Evolutionary conservation across 2,329 filamentous ascomycete species (phyloP), one percentile per base, ranked within the genome.

Genomic region (Aotearoamyces nothofagi): DNA sequence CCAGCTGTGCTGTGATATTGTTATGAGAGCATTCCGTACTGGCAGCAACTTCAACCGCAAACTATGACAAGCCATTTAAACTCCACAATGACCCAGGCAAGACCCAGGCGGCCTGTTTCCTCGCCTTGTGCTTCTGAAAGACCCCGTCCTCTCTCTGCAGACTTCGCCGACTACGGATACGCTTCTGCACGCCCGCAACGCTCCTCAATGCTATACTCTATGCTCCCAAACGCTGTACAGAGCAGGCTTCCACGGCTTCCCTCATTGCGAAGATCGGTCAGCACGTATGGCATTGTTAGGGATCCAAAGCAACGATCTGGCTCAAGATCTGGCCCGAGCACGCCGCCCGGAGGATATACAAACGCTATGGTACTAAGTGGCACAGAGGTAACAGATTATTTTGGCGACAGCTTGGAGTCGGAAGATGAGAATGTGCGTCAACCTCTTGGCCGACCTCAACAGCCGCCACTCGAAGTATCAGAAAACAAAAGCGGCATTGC

Each of bases 221-320:
- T 71, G 33, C 57, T 72, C 5, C 66, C 68, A 4, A 51, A 55
- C 2, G 54, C 64, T 4, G 51, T 73, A 4, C 61, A 64, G 40
- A 61, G 55, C 19, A 55, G 60, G 33, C 52, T 71, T 13, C 60
- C 61, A 3, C 56, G 55, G 5, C 51, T 72, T 6, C 57, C 58
- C 16, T 67, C 62, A 4, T 49, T 72, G 24, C 52, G 55, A 17
- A 49, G 49, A 27, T 56, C 54, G 8, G 52, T 53, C 24, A 56
- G 49, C 16, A 36, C 35, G 34, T 39, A 43, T 26, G 39, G 39
- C 9, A 16, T 39, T 9, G 30, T 30, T 7, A 24, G 32, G 9
- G 26, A 29, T 20, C 26, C 24, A 5, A 38, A 31, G 17, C 24
- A 29, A 5, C 38, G 37, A 1, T 43, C 41, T 1, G 41, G 45